Base-by-base conservation (phyloP, 805 yeast species). In the Zygoascus bituminiphila region DNA sequence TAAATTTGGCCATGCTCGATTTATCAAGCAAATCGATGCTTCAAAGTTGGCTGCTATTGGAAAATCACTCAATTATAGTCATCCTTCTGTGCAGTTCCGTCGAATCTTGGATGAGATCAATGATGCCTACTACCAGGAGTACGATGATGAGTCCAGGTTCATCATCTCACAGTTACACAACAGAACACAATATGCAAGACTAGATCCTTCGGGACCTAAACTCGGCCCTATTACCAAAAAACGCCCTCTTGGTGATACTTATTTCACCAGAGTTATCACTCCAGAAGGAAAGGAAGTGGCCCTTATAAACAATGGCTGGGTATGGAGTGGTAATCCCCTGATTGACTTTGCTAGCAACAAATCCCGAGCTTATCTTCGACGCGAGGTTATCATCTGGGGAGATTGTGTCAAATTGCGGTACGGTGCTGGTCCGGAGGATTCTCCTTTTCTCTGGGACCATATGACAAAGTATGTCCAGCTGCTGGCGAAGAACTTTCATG, bases 351-450 rank as follows among this genome's bases (percentile, higher is more conserved):
- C 98, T 0, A 84, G 95, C 0, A 65, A 74, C 24, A 57, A 80
- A 47, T 79, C 95, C 4, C 83, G 78, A 60, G 89, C 94, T 3
- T 91, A 93, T 61, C 67, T 91, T 44, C 74, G 95, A 46, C 77
- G 98, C 62, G 96, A 91, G 64, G 95, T 91, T 10, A 88, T 91
- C 56, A 86, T 91, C 22, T 91, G 98, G 98, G 93, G 96, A 2
- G 98, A 91, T 62, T 91, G 98, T 71, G 89, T 91, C 48, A 91
- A 91, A 63, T 71, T 91, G 54, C 75, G 98, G 51, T 91, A 88
- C 62, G 98, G 98, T 2, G 52, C 67, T 0, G 68, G 72, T 3
- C 86, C 84, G 1, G 76, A 79, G 49, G 98, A 91, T 62, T 87
- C 96, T 0, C 97, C 97, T 0, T 78, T 77, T 59, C 67, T 91